A percentile compares a stretch with the other conserved stretches of the same genome.
phyloP scores from a whole-genome alignment of 2,329 filamentous ascomycete species.

The Stachybotrys echinatus region DNA sequence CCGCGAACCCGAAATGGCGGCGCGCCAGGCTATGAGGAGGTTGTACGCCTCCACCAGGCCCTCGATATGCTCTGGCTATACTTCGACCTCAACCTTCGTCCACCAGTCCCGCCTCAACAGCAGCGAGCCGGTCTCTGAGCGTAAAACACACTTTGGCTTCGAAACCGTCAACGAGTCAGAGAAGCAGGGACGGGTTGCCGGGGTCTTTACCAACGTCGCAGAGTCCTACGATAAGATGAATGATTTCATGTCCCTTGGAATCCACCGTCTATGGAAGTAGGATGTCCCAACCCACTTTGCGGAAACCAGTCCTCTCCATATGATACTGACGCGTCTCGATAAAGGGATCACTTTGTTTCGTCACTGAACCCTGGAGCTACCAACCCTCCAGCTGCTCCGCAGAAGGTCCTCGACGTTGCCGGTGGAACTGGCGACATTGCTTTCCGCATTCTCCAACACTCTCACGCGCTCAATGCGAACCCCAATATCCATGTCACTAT shows the following conservation, averaged over 20 bases:
- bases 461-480: slow-evolving; percentile 72
- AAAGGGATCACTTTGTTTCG: slow-evolving; percentile 85
- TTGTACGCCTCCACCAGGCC: slow-evolving; percentile 16
- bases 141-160: slow-evolving; percentile 86
- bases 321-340: neutral
- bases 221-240: slow-evolving; percentile 98
- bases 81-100: slow-evolving; percentile 20
- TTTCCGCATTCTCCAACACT: slow-evolving; percentile 89
- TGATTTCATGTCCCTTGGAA: slow-evolving; percentile 96
- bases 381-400: slow-evolving; percentile 37
- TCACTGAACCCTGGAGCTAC: slow-evolving; percentile 75
- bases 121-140: slow-evolving; percentile 30
- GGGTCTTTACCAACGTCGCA: slow-evolving; percentile 92
- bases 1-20: slow-evolving; percentile 16
- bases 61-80: slow-evolving; percentile 8
- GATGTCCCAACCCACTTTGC: slow-evolving; percentile 18
- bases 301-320: neutral
- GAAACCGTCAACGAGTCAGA: slow-evolving; percentile 75
- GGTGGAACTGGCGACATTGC: slow-evolving; percentile 97
- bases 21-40: slow-evolving; percentile 21
- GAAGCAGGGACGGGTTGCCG: slow-evolving; percentile 68
- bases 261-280: slow-evolving; percentile 90
- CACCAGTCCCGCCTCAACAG: slow-evolving; percentile 18
- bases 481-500: slow-evolving; percentile 79
- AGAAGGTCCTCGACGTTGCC: slow-evolving; percentile 89